A percentile compares a stretch with the other conserved stretches of the same genome.
phyloP scores from a whole-genome alignment of 2,329 filamentous ascomycete genomes.

The Drechslerella coelobrocha region DNA sequence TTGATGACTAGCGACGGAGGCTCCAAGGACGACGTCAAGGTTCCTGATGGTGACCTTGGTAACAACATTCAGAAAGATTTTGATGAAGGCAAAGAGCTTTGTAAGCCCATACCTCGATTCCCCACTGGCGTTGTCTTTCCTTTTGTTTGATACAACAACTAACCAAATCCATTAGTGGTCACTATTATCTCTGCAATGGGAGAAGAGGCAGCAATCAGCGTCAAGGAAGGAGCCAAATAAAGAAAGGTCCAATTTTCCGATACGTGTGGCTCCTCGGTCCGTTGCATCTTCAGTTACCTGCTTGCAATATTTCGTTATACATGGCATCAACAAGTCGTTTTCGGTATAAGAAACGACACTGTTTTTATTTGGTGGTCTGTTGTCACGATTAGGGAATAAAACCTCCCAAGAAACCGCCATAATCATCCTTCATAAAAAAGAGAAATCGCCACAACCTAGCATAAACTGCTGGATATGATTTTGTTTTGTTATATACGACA shows the following conservation, averaged over 20 bases:
- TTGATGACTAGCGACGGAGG: conserved; percentile 86
- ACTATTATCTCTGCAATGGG: conserved; percentile 95
- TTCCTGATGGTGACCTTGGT: conserved; percentile 87
- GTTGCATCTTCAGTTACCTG: conserved; percentile 8
- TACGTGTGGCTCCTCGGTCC: conserved; percentile 59
- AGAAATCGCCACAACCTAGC: conserved; percentile 3
- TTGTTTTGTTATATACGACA: conserved; percentile 15
- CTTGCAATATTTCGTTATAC: conserved; percentile 56
- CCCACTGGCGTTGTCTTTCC: background rate
- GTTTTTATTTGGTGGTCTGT: conserved; percentile 58
- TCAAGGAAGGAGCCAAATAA: conserved; percentile 75
- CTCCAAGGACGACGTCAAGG: conserved; percentile 92
- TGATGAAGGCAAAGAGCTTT: conserved; percentile 24
- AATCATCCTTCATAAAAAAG: conserved; percentile 4
- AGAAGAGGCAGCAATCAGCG: conserved; percentile 89
- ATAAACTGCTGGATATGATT: conserved; percentile 2
- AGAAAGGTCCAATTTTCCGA: conserved; percentile 57
- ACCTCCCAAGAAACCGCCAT: conserved; percentile 7
- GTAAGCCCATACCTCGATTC: conserved; percentile 1
- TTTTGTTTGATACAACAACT: background rate
- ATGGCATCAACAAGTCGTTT: conserved; percentile 54
- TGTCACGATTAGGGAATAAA: conserved; percentile 34
- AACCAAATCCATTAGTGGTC: conserved; percentile 76
- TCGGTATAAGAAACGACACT: conserved; percentile 55
- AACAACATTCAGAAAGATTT: conserved; percentile 63